Evolutionary conservation across 495 filamentous ascomycete species (phyloP).

Genomic region (Podospora fimiseda): DNA sequence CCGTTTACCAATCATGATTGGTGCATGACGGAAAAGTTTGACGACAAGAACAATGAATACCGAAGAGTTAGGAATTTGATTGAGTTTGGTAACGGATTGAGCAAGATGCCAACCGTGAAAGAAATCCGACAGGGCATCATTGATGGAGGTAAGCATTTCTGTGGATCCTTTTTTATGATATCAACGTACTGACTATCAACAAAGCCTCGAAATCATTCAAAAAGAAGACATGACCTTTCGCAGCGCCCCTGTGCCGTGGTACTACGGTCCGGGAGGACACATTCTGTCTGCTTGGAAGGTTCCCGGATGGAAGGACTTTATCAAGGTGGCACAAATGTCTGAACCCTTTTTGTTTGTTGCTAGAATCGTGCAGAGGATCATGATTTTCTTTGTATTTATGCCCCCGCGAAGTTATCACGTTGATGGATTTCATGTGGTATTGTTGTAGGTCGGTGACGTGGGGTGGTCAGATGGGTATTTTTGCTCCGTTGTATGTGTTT

Average conservation of each 20-base stretch:
- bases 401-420: conserved; percentile 3
- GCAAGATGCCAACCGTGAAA: conserved; percentile 13
- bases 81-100: conserved; percentile 18
- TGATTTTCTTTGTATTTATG: conserved; percentile 5
- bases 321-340: conserved; percentile 10
- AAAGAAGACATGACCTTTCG: conserved; percentile 15
- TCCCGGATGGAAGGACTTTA: conserved; percentile 3
- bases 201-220: conserved; percentile 12
- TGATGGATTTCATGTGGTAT: conserved; percentile 20
- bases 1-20: conserved; percentile 15
- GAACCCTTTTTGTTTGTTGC: conserved; percentile 3
- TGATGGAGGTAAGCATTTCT: conserved; percentile 5
- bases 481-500: conserved; percentile 19
- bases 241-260: conserved; percentile 11
- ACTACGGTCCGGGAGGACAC: conserved; percentile 16
- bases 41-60: conserved; percentile 7
- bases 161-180: not conserved
- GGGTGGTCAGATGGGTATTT: conserved; percentile 13
- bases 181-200: not conserved
- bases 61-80: conserved; percentile 16
- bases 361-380: not conserved
- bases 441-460: conserved; percentile 11
- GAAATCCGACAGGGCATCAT: conserved; percentile 11
- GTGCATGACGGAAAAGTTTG: conserved; percentile 20
- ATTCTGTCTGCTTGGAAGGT: conserved; percentile 17